Evolutionary conservation across 225 moss, liverwort and hornwort genomes (phyloP), one percentile per base, ranked within the genome.

Genomic region (Rhytidiadelphus loreus): DNA sequence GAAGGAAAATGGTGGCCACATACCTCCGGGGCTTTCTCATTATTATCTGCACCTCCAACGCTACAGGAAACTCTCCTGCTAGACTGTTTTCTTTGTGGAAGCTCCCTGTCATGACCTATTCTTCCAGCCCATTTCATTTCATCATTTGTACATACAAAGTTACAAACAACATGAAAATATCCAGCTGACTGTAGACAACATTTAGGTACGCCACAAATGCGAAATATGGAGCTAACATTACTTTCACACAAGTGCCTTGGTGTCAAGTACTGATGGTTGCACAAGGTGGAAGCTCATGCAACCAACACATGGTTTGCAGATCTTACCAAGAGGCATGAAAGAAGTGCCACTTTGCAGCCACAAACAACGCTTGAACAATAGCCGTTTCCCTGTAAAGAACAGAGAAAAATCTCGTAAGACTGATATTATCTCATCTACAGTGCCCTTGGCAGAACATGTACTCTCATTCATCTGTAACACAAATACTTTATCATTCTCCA

Each of bases 251-350:
- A 5, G 80, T 43, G 50, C 43, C 11, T 71, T 23, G 33, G 24
- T 37, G 19, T 39, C 3, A 4, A 39, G 17, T 58, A 79, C 18
- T 39, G 12, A 58, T 8, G 20, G 29, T 13, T 59, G 80, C 43
- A 41, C 41, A 43, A 30, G 43, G 20, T 58, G 80, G 20, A 59
- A 80, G 29, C 43, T 80, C 59, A 20, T 80, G 80, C 43, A 41
- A 20, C 19, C 28, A 19, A 41, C 20, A 41, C 8, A 61, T 65
- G 84, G 25, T 61, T 71, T 58, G 20, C 29, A 63, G 28, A 86
- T 32, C 30, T 87, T 83, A 92, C 92, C 88, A 28, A 75, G 75
- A 37, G 80, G 48, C 68, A 46, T 74, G 80, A 90, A 86, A 86
- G 83, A 80, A 80, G 83, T 22, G 72, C 28, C 55, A 26, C 53